phyloP scores from a whole-genome alignment of 768 basidiomycete genomes.

The Porpolomopsis calyptriformis region DNA sequence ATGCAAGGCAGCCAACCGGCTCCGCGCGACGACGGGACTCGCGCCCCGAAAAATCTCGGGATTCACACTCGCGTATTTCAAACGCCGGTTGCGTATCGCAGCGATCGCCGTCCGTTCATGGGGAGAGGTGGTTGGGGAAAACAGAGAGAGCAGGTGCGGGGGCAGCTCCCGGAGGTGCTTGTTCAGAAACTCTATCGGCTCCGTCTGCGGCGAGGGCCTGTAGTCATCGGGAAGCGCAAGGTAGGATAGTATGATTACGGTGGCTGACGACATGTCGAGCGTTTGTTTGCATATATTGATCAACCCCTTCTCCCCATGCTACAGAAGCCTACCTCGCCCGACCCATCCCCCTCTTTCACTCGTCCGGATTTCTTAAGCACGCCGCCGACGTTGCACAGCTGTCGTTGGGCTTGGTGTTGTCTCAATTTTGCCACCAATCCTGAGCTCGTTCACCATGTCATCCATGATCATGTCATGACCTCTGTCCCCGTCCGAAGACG shows the following conservation, averaged over 20 bases:
- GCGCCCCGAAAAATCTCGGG: constrained; percentile 48
- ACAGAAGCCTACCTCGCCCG: background rate
- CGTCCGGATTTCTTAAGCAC: background rate
- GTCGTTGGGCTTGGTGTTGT: constrained; percentile 48
- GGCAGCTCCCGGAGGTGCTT: constrained; percentile 22
- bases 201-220: constrained; percentile 44
- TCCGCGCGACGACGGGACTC: constrained; percentile 46
- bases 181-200: constrained; percentile 55
- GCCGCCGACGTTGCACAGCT: constrained; percentile 13
- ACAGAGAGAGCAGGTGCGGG: constrained; percentile 27
- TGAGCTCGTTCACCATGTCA: constrained; percentile 36
- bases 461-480: constrained; percentile 34
- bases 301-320: background rate
- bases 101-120: constrained; percentile 56
- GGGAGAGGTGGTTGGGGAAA: constrained; percentile 40
- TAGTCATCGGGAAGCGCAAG: constrained; percentile 52
- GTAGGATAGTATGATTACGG: constrained; percentile 33
- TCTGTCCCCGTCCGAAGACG: constrained; percentile 31
- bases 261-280: constrained; percentile 26
- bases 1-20: constrained; percentile 34
- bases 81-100: constrained; percentile 60
- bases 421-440: constrained; percentile 27
- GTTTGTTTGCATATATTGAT: background rate
- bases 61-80: constrained; percentile 45
- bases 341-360: too few species aligned